Evolutionary conservation across 1,139 yeast genomes (phyloP).

Genomic region (Yamadazyma conglobata): DNA sequence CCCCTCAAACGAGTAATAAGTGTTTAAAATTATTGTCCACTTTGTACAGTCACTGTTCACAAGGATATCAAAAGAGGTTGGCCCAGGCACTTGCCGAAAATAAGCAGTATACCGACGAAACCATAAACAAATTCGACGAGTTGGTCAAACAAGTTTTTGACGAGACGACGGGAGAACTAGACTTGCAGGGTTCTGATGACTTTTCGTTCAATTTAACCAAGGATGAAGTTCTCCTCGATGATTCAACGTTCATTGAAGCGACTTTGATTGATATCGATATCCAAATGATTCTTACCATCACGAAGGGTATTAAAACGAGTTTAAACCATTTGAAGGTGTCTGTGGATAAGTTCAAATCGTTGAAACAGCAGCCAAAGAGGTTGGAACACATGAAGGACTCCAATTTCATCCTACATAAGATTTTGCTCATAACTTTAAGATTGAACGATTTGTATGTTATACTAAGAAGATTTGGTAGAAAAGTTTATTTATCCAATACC

Average conservation of each 20-base stretch:
- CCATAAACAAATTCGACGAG: slow-evolving; percentile 5
- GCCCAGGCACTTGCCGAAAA: slow-evolving; percentile 38
- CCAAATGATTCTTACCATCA: slow-evolving; percentile 27
- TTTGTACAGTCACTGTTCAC: slow-evolving; percentile 37
- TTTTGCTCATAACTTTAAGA: slow-evolving; percentile 43
- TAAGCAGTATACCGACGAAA: slow-evolving; percentile 6
- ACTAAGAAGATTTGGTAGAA: slow-evolving; percentile 43
- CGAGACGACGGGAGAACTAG: slow-evolving; percentile 18
- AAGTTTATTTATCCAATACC: slow-evolving; percentile 38
- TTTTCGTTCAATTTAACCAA: slow-evolving; percentile 17
- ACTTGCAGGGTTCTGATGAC: slow-evolving; percentile 13
- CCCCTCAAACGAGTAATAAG: slow-evolving; percentile 25
- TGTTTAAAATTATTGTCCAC: slow-evolving; percentile 35
- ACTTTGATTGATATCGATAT: slow-evolving; percentile 43
- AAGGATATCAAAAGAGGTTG: slow-evolving; percentile 47
- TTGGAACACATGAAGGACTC: slow-evolving; percentile 21
- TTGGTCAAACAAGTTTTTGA: slow-evolving; percentile 5
- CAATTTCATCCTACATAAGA: slow-evolving; percentile 39
- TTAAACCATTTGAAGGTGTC: slow-evolving; percentile 24
- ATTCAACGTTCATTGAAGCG: slow-evolving; percentile 25
- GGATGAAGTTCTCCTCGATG: slow-evolving; percentile 12
- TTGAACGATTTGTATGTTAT: slow-evolving; percentile 46
- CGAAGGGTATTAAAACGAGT: slow-evolving; percentile 19
- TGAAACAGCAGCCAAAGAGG: slow-evolving; percentile 18
- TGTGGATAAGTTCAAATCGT: slow-evolving; percentile 20